Base-by-base conservation (phyloP, 345 rosid species). In the Pseudoturritis turrita region DNA sequence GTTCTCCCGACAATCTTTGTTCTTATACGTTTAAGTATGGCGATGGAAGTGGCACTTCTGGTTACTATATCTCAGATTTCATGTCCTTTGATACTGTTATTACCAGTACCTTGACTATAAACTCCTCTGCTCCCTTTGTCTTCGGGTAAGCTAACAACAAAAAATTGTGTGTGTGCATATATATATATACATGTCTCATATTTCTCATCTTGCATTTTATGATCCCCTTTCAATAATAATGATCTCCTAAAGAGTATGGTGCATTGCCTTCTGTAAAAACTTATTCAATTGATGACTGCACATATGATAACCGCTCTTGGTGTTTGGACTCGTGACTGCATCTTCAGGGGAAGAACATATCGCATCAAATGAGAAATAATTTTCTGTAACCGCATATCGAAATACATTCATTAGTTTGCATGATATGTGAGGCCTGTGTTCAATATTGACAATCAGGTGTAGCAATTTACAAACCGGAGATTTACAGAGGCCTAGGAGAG, bases 1-100 rank as follows among this genome's bases (percentile, higher is more conserved):
- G 99, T 80, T 67, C 87, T 45, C 74, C 73, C 33, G 81, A 46
- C 67, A 86, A 89, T 72, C 84, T 77, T 12, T 95, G 99, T 62
- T 68, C 85, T 41, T 95, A 89, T 75, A 21, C 87, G 10, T 95
- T 91, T 75, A 91, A 91, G 76, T 95, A 95, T 29, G 99, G 98
- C 68, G 99, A 95, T 71, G 99, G 99, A 35, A 91, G 99, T 65
- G 96, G 91, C 35, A 86, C 96, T 28, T 83, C 93, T 13, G 99
- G 99, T 26, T 86, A 87, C 68, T 95, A 91, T 70, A 88, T 91
- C 35, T 74, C 92, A 3, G 99, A 95, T 78, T 74, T 77, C 68
- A 58, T 95, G 72, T 85, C 83, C 66, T 81, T 91, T 15, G 78
- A 86, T 56, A 72, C 88, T 14, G 54, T 91, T 77, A 52, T 78